These are phyloP conservation scores for Serendipita indica DNA, from an alignment of 768 basidiomycete genomes.

Conservation along the genomic window DNA sequence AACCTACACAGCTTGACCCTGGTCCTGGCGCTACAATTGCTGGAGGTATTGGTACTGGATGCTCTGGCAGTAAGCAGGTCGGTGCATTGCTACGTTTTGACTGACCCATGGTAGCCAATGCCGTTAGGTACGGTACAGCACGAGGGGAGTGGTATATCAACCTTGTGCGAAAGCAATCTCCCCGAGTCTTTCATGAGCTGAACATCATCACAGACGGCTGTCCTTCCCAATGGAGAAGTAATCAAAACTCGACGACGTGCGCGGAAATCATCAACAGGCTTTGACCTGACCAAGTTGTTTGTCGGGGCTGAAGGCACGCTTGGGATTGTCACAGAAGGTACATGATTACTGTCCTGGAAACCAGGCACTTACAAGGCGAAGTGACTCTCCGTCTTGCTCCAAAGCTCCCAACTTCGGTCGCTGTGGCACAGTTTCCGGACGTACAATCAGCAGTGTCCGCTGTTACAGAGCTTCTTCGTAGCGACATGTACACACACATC, in stretches of 20 bases:
- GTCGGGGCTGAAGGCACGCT: constrained; percentile 83
- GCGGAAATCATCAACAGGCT: constrained; percentile 76
- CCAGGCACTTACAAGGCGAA: background rate
- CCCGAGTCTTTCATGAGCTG: background rate
- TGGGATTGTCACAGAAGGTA: constrained; percentile 79
- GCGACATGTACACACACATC: constrained; percentile 52
- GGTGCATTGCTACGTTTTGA: background rate
- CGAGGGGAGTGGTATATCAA: constrained; percentile 82
- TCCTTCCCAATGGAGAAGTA: constrained; percentile 70
- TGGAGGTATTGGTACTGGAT: constrained; percentile 80
- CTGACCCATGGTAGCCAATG: constrained; percentile 38
- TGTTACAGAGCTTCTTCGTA: constrained; percentile 64
- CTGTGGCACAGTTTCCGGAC: constrained; percentile 73
- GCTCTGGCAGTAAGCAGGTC: constrained; percentile 54
- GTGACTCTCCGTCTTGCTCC: constrained; percentile 76
- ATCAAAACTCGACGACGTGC: constrained; percentile 72
- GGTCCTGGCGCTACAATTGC: constrained; percentile 69
- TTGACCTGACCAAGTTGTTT: constrained; percentile 75
- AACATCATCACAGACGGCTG: constrained; percentile 44
- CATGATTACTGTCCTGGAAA: constrained; percentile 9
- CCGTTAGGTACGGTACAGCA: constrained; percentile 76
- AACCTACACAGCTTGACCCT: constrained; percentile 41
- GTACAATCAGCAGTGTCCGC: constrained; percentile 66
- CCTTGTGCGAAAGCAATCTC: constrained; percentile 31
- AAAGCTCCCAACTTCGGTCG: constrained; percentile 66